Evolutionary conservation across 1,139 yeast genomes (phyloP), one percentile per base, ranked within the genome.

Genomic region (Lodderomyces orthopsilosis): DNA sequence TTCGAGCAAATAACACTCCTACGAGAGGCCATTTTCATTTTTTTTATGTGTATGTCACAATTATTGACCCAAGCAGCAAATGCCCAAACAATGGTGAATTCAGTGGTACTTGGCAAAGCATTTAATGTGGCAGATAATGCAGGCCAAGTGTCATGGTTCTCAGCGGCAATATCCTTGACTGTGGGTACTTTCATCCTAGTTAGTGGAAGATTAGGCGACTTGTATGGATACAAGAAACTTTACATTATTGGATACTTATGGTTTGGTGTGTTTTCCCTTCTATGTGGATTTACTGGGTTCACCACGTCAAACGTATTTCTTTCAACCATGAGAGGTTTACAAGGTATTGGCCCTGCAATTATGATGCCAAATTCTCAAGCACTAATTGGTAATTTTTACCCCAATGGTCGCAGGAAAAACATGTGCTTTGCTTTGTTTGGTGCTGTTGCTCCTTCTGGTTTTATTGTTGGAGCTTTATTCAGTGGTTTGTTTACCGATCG

Each of bases 181-280:
- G 79, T 76, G 12, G 87, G 87, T 9, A 77, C 87, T 0, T 78
- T 82, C 47, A 81, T 82, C 44, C 59, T 83, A 27, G 63, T 77
- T 3, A 74, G 83, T 1, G 89, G 89, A 9, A 70, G 83, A 39
- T 54, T 81, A 18, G 88, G 88, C n/a, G 88, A 83, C 55, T 58
- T 79, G 50, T 71, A 67, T 52, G 89, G 88, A 3, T 79, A 80
- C 52, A 79, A 79, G 51, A 56, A 46, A 32, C 51, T 79, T 45
- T 75, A 70, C 51, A 43, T 79, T 1, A 43, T 67, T 5, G 85
- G 86, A 1, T 79, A 68, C 48, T 38, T 58, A 2, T 71, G 81
- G 75, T 62, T 69, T 32, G 64, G 74, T 0, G 36, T 81, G 1
- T 75, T 79, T 72, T 70, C 82, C 3, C 51, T 81, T 36, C 51